Conservation (phyloP, 371 early-diverging fungal species). For the Syncephalis plumigaleata region DNA sequence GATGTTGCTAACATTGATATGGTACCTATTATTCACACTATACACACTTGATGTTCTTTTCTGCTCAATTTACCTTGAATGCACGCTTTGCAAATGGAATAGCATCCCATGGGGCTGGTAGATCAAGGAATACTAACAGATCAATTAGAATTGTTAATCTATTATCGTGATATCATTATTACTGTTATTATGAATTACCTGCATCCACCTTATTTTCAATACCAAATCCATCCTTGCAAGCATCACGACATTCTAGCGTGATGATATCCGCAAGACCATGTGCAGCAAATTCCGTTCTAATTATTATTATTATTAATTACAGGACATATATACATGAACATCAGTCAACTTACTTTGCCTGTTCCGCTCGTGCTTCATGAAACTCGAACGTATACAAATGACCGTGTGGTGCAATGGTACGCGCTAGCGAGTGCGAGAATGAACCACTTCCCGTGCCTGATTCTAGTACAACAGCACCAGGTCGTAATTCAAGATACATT, state of each 20-base stretch:
- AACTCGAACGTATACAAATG: conserved; percentile 88
- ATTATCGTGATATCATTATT: not conserved
- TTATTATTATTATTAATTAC: not conserved
- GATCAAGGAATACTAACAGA: conserved; percentile 71
- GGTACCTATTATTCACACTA: too few relatives aligned
- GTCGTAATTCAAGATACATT: conserved; percentile 57
- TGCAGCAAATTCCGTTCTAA: conserved; percentile 47
- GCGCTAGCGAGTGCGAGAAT: conserved; percentile 83
- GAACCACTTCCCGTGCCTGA: conserved; percentile 95
- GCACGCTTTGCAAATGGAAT: conserved; percentile 64
- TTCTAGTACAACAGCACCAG: conserved; percentile 77
- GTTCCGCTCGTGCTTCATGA: conserved; percentile 56
- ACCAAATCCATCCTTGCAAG: conserved; percentile 81
- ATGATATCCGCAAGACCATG: conserved; percentile 56
- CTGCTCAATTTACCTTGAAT: conserved; percentile 37
- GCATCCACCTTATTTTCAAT: conserved; percentile 54
- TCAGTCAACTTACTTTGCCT: conserved; percentile 21
- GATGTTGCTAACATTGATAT: conserved; percentile 18
- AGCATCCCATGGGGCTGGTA: conserved; percentile 95
- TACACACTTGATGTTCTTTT: too few relatives aligned
- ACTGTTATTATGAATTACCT: conserved; percentile 13
- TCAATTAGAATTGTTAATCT: not conserved
- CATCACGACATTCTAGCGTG: conserved; percentile 63
- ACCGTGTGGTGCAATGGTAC: conserved; percentile 73
- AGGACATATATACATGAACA: not conserved